Conservation (phyloP, 805 yeast species). For the Yarrowia yakushimensis region DNA sequence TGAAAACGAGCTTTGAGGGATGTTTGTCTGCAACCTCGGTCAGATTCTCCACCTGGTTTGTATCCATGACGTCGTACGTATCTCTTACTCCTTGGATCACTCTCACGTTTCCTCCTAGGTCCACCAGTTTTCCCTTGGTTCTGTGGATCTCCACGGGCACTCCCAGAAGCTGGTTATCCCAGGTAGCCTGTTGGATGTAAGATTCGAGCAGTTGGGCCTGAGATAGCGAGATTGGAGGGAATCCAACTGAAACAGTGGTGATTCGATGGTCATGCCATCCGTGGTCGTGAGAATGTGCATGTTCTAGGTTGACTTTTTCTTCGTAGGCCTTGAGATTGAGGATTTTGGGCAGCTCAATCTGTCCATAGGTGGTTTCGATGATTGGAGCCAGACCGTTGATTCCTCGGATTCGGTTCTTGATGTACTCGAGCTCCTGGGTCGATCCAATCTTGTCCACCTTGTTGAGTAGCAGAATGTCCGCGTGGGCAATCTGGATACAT, state of each 20-base stretch:
- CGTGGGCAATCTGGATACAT: slow-evolving; percentile 82
- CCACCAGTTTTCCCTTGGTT: slow-evolving; percentile 68
- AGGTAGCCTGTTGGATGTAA: slow-evolving; percentile 66
- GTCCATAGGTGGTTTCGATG: slow-evolving; percentile 67
- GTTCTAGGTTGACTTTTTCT: slow-evolving; percentile 30
- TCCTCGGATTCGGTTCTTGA: slow-evolving; percentile 43
- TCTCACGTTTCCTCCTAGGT: slow-evolving; percentile 41
- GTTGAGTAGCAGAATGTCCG: slow-evolving; percentile 77
- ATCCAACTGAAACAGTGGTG: slow-evolving; percentile 51
- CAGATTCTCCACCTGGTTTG: slow-evolving; percentile 29
- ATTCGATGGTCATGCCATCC: slow-evolving; percentile 40
- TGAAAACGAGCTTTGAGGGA: slow-evolving; percentile 62
- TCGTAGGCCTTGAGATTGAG: slow-evolving; percentile 81
- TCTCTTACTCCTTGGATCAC: slow-evolving; percentile 92
- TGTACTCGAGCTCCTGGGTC: slow-evolving; percentile 33
- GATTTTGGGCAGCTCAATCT: slow-evolving; percentile 60
- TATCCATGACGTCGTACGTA: slow-evolving; percentile 73
- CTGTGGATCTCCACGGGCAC: slow-evolving; percentile 67
- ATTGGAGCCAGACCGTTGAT: slow-evolving; percentile 73
- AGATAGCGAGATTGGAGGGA: slow-evolving; percentile 41
- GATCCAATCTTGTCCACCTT: slow-evolving; percentile 57
- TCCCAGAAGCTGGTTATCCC: slow-evolving; percentile 58
- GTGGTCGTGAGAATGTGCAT: slow-evolving; percentile 28
- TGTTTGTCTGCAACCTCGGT: slow-evolving; percentile 41
- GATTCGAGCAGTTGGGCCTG: slow-evolving; percentile 50